Evolutionary conservation across 805 yeast species (phyloP).

Genomic region (Candida sonorensis): DNA sequence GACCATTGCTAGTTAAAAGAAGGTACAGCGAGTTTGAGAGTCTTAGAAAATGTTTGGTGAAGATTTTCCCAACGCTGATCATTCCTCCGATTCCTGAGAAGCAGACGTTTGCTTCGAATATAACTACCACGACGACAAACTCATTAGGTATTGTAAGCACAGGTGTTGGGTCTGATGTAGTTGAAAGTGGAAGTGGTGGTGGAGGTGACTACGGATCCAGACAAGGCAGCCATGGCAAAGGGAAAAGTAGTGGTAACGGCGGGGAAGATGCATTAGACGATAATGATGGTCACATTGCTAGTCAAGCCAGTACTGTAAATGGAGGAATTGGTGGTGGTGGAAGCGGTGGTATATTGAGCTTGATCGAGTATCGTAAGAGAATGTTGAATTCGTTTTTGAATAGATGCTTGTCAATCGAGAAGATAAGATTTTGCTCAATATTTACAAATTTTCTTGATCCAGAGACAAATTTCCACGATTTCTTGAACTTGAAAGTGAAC

Average conservation of each 20-base stretch:
- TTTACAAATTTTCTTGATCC: constrained; percentile 82
- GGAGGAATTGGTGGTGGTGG: constrained; percentile 2
- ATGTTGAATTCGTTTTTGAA: constrained; percentile 72
- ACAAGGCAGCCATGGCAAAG: constrained; percentile 3
- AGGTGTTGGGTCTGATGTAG: constrained; percentile 1
- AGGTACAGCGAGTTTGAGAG: constrained; percentile 91
- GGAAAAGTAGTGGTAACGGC: constrained; percentile 1
- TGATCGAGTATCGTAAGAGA: constrained; percentile 59
- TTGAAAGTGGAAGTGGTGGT: constrained; percentile 4
- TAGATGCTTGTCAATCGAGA: constrained; percentile 55
- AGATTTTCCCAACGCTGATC: constrained; percentile 71
- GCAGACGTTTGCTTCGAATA: constrained; percentile 45
- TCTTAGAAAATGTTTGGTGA: constrained; percentile 61
- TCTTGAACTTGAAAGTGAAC: constrained; percentile 48
- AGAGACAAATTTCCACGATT: constrained; percentile 78
- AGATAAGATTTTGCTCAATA: constrained; percentile 51
- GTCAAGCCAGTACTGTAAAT: constrained; percentile 5
- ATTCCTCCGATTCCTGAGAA: constrained; percentile 94
- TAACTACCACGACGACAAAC: constrained; percentile 24
- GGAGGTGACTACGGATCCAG: constrained; percentile 8
- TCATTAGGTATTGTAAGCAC: constrained; percentile 18
- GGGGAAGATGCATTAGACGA: too few species aligned
- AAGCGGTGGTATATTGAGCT: constrained; percentile 9
- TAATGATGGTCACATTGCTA: not conserved
- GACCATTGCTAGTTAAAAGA: constrained; percentile 57